Conservation (phyloP, 805 yeast genomes). For the Wickerhamiella cacticola region DNA sequence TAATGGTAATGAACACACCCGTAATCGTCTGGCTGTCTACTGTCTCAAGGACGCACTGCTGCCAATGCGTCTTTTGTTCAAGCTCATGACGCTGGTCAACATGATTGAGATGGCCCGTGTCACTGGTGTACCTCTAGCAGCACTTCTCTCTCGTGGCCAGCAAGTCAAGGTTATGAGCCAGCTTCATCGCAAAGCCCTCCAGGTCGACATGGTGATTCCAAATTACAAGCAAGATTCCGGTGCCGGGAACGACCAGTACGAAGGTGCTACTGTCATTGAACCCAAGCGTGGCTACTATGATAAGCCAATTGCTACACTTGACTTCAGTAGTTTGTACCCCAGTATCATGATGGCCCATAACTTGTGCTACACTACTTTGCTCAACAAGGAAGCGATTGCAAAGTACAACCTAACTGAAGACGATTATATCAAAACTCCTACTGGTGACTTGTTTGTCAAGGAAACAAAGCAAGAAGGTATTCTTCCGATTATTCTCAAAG, state of each 20-base stretch:
- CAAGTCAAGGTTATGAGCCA: slow-evolving; percentile 96
- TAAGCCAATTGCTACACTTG: slow-evolving; percentile 94
- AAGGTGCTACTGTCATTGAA: slow-evolving; percentile 98
- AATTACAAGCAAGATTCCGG: slow-evolving; percentile 72
- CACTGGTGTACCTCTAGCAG: slow-evolving; percentile 95
- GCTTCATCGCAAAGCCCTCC: slow-evolving; percentile 80
- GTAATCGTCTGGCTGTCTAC: slow-evolving; percentile 91
- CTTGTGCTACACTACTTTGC: slow-evolving; percentile 82
- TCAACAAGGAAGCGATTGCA: slow-evolving; percentile 51
- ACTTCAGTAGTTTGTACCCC: slow-evolving; percentile 95
- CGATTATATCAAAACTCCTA: slow-evolving; percentile 82
- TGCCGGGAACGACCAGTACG: slow-evolving; percentile 78
- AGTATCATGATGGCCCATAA: slow-evolving; percentile 99
- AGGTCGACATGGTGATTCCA: slow-evolving; percentile 80
- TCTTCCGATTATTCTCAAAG: slow-evolving; percentile 81
- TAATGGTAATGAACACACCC: slow-evolving; percentile 81
- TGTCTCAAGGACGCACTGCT: slow-evolving; percentile 93
- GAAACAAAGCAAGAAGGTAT: slow-evolving; percentile 62
- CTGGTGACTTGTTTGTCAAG: slow-evolving; percentile 82
- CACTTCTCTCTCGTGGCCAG: slow-evolving; percentile 81
- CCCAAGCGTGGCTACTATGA: slow-evolving; percentile 93
- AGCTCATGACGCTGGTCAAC: slow-evolving; percentile 90
- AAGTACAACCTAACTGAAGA: slow-evolving; percentile 51
- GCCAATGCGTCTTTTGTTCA: slow-evolving; percentile 78
- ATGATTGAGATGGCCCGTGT: slow-evolving; percentile 99